Evolutionary conservation across 495 filamentous ascomycete species (phyloP), one percentile per base, ranked within the genome.

Genomic region (Chaetomium cochliodes): DNA sequence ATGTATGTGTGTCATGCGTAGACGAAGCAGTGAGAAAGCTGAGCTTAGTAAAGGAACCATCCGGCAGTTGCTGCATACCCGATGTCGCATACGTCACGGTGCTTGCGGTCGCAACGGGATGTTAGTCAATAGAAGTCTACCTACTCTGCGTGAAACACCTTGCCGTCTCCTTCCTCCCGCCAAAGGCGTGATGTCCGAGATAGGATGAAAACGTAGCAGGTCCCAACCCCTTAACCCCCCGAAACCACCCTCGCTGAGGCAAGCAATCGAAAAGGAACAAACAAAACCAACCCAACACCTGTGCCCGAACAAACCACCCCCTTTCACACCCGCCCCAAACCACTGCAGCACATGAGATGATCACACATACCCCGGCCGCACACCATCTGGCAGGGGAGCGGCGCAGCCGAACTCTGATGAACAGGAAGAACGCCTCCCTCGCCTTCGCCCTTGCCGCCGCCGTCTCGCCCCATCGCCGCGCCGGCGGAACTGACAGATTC

Each of bases 321-420:
- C 11, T 37, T n/a, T 66, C 52, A 62, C 53, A 54, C 47, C 52
- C 63, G 23, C 2, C 33, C 61, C 20, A 52, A 39, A 42, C 53
- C 41, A 3, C 37, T 67, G 60, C 72, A 74, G 60, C 72, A 74
- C 46, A 64, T 66, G 8, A 74, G 63, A 47, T 68, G 69, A 41
- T 67, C 63, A 52, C 72, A 74, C 16, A 67, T 51, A 25, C 69
- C 65, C 26, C 65, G 66, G 0, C 69, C 72, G 23, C 72, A 74
- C 6, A 66, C 26, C 30, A 74, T 70, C 62, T 72, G 72, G 57
- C 72, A 74, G 8, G 41, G n/a, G n/a, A n/a, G n/a, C n/a, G n/a
- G 13, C 41, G 11, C 41, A 18, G 41, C 41, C 22, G 49, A 11
- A 20, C 49, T 15, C 49, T 52, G 23, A 16, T 3, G 6, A 9